phyloP scores from a whole-genome alignment of 352 stramenopile species.

The Nothophytophthora sp. region DNA sequence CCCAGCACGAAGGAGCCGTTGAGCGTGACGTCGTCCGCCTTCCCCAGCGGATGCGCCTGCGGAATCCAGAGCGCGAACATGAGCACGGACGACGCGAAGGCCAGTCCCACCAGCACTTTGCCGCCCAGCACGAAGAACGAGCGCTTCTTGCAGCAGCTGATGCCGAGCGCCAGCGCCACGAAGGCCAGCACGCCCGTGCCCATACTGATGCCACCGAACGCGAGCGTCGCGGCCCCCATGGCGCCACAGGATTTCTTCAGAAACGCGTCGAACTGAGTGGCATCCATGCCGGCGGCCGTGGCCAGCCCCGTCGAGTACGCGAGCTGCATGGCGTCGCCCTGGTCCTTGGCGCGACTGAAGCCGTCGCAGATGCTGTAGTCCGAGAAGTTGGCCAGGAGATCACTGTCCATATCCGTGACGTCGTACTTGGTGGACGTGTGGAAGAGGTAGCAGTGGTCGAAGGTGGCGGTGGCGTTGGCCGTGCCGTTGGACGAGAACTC shows the following conservation, averaged over 20 bases:
- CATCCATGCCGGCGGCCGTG: constrained; percentile 41
- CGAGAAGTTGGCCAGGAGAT: constrained; percentile 43
- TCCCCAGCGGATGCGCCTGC: too few species aligned
- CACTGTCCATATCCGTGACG: constrained; percentile 27
- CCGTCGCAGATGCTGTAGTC: constrained; percentile 46
- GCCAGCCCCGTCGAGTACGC: constrained; percentile 41
- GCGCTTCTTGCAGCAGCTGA: constrained; percentile 60
- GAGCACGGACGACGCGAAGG: too few species aligned
- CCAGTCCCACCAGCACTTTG: constrained; percentile 37
- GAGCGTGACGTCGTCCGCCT: too few species aligned
- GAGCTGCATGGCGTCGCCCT: constrained; percentile 22
- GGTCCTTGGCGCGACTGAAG: constrained; percentile 33
- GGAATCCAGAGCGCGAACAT: too few species aligned
- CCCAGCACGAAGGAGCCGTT: too few species aligned
- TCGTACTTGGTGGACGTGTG: constrained; percentile 57
- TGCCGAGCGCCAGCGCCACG: constrained; percentile 18
- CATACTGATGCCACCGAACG: constrained; percentile 44
- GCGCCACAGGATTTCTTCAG: constrained; percentile 55
- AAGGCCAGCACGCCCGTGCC: constrained; percentile 10
- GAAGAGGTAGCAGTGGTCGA: constrained; percentile 73
- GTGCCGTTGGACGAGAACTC: constrained; percentile 22
- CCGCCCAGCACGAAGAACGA: constrained; percentile 37
- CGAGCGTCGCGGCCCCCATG: constrained; percentile 40
- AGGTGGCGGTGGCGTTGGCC: constrained; percentile 26
- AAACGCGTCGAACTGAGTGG: constrained; percentile 49